These are phyloP conservation scores for Chromera velia DNA, from an alignment of 73 alveolate species.

Conservation along the genomic window DNA sequence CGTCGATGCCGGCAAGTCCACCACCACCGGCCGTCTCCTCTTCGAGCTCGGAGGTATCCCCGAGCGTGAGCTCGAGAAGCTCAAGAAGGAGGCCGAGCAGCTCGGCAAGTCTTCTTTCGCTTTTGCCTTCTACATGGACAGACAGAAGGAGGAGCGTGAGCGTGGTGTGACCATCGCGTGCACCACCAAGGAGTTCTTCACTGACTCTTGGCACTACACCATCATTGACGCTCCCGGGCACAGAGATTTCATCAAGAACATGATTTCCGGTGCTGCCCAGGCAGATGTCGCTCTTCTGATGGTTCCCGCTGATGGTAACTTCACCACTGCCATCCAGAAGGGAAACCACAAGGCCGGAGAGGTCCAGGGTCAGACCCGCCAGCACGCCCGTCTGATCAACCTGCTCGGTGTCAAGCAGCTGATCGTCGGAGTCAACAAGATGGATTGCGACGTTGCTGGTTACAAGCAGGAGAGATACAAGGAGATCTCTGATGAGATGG, in stretches of 20 bases:
- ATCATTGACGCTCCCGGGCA: slow-evolving; percentile 95
- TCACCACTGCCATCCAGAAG: slow-evolving; percentile 90
- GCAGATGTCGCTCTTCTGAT: slow-evolving; percentile 82
- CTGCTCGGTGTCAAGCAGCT: slow-evolving; percentile 91
- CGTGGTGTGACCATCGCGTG: slow-evolving; percentile 90
- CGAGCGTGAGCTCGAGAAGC: slow-evolving; percentile 82
- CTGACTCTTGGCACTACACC: slow-evolving; percentile 77
- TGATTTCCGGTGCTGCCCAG: slow-evolving; percentile 88
- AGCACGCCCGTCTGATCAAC: slow-evolving; percentile 86
- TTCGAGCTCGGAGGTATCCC: slow-evolving; percentile 63
- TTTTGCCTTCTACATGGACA: slow-evolving; percentile 91
- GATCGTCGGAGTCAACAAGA: slow-evolving; percentile 83
- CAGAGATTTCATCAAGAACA: slow-evolving; percentile 81
- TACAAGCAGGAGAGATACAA: slow-evolving; percentile 52
- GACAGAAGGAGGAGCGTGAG: slow-evolving; percentile 85
- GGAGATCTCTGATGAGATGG: slow-evolving; percentile 78
- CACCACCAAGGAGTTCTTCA: slow-evolving; percentile 77
- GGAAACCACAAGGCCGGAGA: slow-evolving; percentile 39
- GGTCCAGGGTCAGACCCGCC: slow-evolving; percentile 78
- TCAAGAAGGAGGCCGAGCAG: slow-evolving; percentile 79
- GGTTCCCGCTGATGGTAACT: slow-evolving; percentile 80
- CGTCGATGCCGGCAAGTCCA: slow-evolving; percentile 41
- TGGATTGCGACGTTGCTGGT: slow-evolving; percentile 66
- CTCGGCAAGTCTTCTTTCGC: slow-evolving; percentile 81
- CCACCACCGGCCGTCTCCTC: slow-evolving; percentile 26